Conservation (phyloP, 1,284 basidiomycete species). For the Chalciporus piperatoides region DNA sequence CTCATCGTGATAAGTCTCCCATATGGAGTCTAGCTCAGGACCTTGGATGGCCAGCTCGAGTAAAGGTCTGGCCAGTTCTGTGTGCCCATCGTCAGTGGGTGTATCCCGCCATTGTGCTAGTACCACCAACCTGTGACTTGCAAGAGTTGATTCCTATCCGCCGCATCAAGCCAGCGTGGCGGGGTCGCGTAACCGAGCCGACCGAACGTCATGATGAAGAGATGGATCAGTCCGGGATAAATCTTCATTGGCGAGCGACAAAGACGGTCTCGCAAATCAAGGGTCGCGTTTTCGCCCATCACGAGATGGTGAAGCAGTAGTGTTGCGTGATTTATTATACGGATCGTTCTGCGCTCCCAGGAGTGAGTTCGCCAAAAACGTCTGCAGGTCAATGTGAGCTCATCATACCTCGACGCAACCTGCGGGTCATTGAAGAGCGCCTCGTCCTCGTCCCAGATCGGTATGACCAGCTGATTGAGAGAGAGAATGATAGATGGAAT, state of each 20-base stretch:
- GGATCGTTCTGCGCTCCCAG: slow-evolving; percentile 41
- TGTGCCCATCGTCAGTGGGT: slow-evolving; percentile 16
- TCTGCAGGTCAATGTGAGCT: background rate
- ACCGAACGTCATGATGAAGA: slow-evolving; percentile 74
- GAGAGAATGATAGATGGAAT: slow-evolving; percentile 61
- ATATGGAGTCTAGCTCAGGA: slow-evolving; percentile 69
- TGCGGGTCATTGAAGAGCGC: slow-evolving; percentile 39
- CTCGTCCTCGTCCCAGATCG: slow-evolving; percentile 65
- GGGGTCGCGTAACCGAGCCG: slow-evolving; percentile 68
- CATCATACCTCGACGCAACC: slow-evolving; percentile 37
- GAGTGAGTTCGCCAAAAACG: slow-evolving; percentile 6
- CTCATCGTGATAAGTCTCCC: slow-evolving; percentile 59
- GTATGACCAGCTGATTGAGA: slow-evolving; percentile 47
- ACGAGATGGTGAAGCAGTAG: slow-evolving; percentile 61
- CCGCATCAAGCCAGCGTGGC: slow-evolving; percentile 55
- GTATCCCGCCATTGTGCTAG: slow-evolving; percentile 1
- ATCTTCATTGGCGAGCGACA: slow-evolving; percentile 46
- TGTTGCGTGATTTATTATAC: slow-evolving; percentile 47
- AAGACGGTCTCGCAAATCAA: slow-evolving; percentile 54
- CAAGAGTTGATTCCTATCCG: slow-evolving; percentile 45
- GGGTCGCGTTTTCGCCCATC: slow-evolving; percentile 41
- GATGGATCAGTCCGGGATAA: slow-evolving; percentile 70
- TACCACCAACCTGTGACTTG: slow-evolving; percentile 49
- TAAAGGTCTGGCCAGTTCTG: slow-evolving; percentile 66
- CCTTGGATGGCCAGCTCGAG: slow-evolving; percentile 73